Percentiles rank a stretch among this genome's conserved stretches.
phyloP scores from a whole-genome alignment of 805 yeast species.

The Teunomyces tritomae region DNA sequence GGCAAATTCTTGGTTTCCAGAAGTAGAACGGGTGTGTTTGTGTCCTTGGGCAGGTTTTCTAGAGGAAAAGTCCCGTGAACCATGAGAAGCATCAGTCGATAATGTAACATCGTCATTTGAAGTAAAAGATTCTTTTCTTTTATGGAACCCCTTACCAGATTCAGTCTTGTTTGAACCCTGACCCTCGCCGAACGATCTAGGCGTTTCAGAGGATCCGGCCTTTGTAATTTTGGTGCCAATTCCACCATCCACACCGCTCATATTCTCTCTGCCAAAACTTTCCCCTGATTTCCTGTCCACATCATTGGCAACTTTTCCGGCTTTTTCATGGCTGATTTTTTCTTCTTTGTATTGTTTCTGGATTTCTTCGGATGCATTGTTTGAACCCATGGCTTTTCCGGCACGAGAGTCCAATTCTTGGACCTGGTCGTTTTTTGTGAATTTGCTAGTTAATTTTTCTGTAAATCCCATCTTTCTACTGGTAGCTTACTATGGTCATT shows the following conservation, averaged over 20 bases:
- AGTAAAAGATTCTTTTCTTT: neutral
- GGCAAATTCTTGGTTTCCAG: neutral
- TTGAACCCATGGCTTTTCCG: constrained; percentile 28
- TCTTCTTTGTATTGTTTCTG: constrained; percentile 29
- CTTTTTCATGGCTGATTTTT: constrained; percentile 24
- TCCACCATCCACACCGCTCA: constrained; percentile 23
- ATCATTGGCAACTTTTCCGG: constrained; percentile 25
- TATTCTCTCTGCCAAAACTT: constrained; percentile 7
- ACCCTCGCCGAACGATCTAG: constrained; percentile 1
- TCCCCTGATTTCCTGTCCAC: constrained; percentile 23
- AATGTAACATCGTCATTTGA: neutral
- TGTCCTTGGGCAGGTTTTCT: neutral
- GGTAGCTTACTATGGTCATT: neutral
- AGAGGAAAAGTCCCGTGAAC: neutral
- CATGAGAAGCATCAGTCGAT: neutral
- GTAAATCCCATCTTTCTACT: constrained; percentile 32
- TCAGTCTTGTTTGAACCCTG: neutral
- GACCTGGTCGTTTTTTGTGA: constrained; percentile 24
- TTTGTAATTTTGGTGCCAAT: constrained; percentile 21
- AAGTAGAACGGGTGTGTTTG: neutral
- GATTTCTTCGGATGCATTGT: constrained; percentile 26
- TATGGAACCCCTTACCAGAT: neutral
- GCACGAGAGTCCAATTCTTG: constrained; percentile 28
- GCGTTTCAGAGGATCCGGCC: constrained; percentile 8
- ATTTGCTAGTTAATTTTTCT: constrained; percentile 32